Conservation (phyloP, 306 rosid species). For the Vigna reflexopilosa region DNA sequence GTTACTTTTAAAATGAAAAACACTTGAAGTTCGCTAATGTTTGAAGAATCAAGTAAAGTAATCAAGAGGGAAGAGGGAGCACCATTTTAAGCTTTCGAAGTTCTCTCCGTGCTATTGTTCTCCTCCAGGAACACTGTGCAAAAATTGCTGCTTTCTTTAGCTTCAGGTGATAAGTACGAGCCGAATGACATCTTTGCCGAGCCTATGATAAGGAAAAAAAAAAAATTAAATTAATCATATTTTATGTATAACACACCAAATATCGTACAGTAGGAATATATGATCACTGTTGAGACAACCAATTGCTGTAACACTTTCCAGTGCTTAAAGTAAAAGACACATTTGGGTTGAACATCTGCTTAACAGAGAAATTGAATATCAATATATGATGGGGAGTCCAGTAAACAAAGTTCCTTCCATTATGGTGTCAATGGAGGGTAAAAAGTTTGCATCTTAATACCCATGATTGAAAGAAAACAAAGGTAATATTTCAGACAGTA, state of each 20-base stretch:
- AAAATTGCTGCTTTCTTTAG: conserved; percentile 63
- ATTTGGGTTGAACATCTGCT: conserved; percentile 12
- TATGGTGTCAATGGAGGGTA: background rate
- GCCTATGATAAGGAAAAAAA: conserved; percentile 55
- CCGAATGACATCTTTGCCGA: conserved; percentile 56
- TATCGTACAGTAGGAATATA: conserved; percentile 18
- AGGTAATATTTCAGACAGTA: conserved; percentile 6
- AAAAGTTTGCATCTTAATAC: conserved; percentile 2
- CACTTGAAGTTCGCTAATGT: conserved; percentile 4
- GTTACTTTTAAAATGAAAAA: conserved; percentile 33
- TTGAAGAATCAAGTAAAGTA: conserved; percentile 23
- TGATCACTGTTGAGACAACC: conserved; percentile 16
- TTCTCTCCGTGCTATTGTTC: conserved; percentile 70
- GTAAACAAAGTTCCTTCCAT: background rate
- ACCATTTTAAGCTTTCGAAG: conserved; percentile 80
- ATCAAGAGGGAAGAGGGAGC: conserved; percentile 24
- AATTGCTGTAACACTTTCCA: conserved; percentile 18
- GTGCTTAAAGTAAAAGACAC: conserved; percentile 23
- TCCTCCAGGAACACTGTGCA: conserved; percentile 75
- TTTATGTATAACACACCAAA: conserved; percentile 2
- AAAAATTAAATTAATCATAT: conserved; percentile 35
- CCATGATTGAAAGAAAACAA: background rate
- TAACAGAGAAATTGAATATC: conserved; percentile 6
- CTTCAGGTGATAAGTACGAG: conserved; percentile 45
- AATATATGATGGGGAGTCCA: background rate